Conservation (phyloP, 495 filamentous ascomycete species). For the Podospora tetraspora region DNA sequence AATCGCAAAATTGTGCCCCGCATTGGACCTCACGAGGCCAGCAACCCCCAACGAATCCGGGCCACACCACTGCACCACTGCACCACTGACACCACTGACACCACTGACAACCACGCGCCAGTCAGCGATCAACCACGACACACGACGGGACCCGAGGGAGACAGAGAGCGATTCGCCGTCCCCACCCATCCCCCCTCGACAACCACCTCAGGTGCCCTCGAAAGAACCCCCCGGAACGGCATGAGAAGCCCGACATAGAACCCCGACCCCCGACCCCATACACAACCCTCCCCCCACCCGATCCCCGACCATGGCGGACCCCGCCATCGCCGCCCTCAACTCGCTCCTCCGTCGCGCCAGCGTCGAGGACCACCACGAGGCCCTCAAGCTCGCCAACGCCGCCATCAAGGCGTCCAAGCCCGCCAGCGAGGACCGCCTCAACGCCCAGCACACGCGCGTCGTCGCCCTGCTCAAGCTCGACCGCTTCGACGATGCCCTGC, state of each 20-base stretch:
- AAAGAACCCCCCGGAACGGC: neutral
- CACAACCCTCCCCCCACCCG: neutral
- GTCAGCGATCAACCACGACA: neutral
- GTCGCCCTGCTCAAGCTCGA: slow-evolving; percentile 91
- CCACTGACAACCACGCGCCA: neutral
- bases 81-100: neutral
- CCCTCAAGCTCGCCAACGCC: slow-evolving; percentile 43
- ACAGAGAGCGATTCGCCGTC: neutral
- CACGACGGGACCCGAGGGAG: neutral
- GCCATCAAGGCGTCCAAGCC: slow-evolving; percentile 70
- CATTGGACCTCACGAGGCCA: slow-evolving; percentile 2
- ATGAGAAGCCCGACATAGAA: slow-evolving; percentile 5
- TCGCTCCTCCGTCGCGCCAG: slow-evolving; percentile 43
- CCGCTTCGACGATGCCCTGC: slow-evolving; percentile 83
- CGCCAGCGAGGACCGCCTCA: slow-evolving; percentile 44
- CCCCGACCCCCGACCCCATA: neutral
- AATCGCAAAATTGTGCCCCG: slow-evolving; percentile 4
- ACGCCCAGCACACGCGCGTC: slow-evolving; percentile 67
- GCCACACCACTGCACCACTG: neutral
- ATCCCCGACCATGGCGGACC: slow-evolving; percentile 32
- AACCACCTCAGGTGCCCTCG: neutral
- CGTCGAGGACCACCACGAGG: slow-evolving; percentile 46
- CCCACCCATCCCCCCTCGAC: neutral
- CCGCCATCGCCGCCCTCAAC: slow-evolving; percentile 46
- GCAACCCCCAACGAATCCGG: neutral